A percentile compares a stretch with the other conserved stretches of the same genome.
Evolutionary conservation across 1,284 basidiomycete species (phyloP).

Genomic region (Mycena sp.): DNA sequence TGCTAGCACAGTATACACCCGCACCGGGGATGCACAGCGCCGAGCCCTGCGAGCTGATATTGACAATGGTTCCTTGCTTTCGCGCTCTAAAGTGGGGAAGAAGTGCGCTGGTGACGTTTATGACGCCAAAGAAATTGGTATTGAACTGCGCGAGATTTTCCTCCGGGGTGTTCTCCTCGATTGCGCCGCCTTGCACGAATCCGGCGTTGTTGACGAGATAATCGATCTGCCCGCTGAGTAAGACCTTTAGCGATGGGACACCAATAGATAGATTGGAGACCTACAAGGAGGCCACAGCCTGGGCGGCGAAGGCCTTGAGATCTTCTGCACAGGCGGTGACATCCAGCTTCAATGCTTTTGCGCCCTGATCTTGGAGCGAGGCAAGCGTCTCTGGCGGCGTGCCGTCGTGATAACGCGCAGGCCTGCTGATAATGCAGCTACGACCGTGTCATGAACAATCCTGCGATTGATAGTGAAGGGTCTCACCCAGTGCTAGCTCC

Average conservation of each 20-base stretch:
- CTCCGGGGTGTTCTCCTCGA: slow-evolving; percentile 29
- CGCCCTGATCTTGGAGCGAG: slow-evolving; percentile 9
- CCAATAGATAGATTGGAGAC: background rate
- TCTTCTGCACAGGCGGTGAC: slow-evolving; percentile 15
- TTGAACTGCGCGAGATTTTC: slow-evolving; percentile 30
- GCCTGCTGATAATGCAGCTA: slow-evolving; percentile 18
- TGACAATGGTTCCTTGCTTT: slow-evolving; percentile 31
- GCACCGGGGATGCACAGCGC: slow-evolving; percentile 23
- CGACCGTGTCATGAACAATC: background rate
- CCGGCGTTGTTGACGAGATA: slow-evolving; percentile 36
- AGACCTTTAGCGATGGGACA: background rate
- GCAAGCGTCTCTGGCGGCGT: slow-evolving; percentile 22
- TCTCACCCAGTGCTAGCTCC: background rate
- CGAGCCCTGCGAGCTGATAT: slow-evolving; percentile 32
- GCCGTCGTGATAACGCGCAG: slow-evolving; percentile 29
- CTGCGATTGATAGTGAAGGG: background rate
- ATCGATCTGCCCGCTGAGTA: slow-evolving; percentile 31
- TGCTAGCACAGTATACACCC: slow-evolving; percentile 32
- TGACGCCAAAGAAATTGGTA: slow-evolving; percentile 34
- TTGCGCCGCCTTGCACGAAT: slow-evolving; percentile 30
- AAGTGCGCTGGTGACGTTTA: slow-evolving; percentile 34
- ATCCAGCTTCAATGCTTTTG: slow-evolving; percentile 20
- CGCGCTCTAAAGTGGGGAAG: slow-evolving; percentile 31
- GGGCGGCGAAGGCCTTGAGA: slow-evolving; percentile 23
- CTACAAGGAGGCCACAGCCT: slow-evolving; percentile 27